Conservation (phyloP, 2,329 filamentous ascomycete species). For the Chalaropsis thielavioides region DNA sequence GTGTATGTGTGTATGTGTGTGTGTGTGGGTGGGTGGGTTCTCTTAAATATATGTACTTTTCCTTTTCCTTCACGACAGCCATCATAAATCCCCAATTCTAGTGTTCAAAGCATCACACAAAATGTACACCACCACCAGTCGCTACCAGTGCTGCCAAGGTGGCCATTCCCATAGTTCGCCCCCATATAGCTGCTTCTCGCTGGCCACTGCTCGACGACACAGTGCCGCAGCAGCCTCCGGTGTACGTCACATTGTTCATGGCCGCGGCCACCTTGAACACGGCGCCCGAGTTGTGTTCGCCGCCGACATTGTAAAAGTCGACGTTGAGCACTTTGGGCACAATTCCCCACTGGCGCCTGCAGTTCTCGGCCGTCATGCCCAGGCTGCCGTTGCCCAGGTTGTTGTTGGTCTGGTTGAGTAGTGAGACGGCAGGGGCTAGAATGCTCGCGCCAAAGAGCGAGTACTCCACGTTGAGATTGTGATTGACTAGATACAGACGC, state of each 20-base stretch:
- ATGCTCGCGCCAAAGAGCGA: constrained; percentile 48
- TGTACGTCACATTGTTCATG: constrained; percentile 60
- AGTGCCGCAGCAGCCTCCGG: constrained; percentile 41
- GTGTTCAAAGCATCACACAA: not conserved
- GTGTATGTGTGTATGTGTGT: too few relatives aligned
- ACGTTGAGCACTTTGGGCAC: constrained; percentile 69
- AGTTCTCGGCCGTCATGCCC: constrained; percentile 49
- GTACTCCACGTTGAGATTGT: constrained; percentile 76
- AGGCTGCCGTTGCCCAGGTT: constrained; percentile 50
- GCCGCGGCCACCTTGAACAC: constrained; percentile 61
- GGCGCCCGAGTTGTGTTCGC: constrained; percentile 40
- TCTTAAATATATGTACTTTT: too few relatives aligned
- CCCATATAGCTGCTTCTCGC: not conserved
- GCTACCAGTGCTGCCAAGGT: not conserved
- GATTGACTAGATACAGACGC: constrained; percentile 70
- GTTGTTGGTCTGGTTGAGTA: constrained; percentile 59
- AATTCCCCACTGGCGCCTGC: constrained; percentile 45
- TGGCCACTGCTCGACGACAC: constrained; percentile 21
- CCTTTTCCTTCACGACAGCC: too few relatives aligned
- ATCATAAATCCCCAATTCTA: too few relatives aligned
- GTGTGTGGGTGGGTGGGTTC: too few relatives aligned
- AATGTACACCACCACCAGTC: not conserved
- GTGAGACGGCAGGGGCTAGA: constrained; percentile 55
- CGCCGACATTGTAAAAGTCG: constrained; percentile 67
- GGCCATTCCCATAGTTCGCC: not conserved